Conservation (phyloP, 768 basidiomycete species). For the Lanmaoa rubissima region DNA sequence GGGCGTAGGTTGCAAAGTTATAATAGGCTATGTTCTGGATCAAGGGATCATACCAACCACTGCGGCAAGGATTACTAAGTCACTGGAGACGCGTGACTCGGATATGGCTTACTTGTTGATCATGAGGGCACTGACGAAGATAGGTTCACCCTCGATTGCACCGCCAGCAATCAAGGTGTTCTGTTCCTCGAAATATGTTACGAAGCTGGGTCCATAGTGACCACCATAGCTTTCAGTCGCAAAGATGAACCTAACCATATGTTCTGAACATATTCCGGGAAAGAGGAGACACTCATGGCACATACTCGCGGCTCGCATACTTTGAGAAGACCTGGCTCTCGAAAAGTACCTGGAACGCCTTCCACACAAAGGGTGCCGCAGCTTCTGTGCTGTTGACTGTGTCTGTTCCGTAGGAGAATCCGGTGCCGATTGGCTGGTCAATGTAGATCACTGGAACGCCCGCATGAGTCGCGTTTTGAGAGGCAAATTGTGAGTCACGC, state of each 20-base stretch:
- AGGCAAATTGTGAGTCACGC: constrained; percentile 17
- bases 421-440: constrained; percentile 66
- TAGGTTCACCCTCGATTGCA: constrained; percentile 44
- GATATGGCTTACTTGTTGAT: constrained; percentile 51
- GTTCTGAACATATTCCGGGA: background rate
- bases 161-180: constrained; percentile 50
- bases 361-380: constrained; percentile 60
- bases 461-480: background rate
- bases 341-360: constrained; percentile 61
- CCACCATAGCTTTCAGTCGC: constrained; percentile 69
- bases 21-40: constrained; percentile 62
- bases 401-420: constrained; percentile 59
- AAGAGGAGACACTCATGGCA: background rate
- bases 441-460: constrained; percentile 59
- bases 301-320: constrained; percentile 54
- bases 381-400: constrained; percentile 50
- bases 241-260: constrained; percentile 49
- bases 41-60: constrained; percentile 66
- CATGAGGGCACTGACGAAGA: constrained; percentile 60
- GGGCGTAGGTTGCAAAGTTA: constrained; percentile 58
- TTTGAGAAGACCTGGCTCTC: constrained; percentile 52
- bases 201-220: constrained; percentile 64
- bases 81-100: background rate
- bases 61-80: constrained; percentile 18
- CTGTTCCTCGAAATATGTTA: constrained; percentile 63